Evolutionary conservation across 1,139 yeast species (phyloP).

Genomic region (Scheffersomyces stambukii): DNA sequence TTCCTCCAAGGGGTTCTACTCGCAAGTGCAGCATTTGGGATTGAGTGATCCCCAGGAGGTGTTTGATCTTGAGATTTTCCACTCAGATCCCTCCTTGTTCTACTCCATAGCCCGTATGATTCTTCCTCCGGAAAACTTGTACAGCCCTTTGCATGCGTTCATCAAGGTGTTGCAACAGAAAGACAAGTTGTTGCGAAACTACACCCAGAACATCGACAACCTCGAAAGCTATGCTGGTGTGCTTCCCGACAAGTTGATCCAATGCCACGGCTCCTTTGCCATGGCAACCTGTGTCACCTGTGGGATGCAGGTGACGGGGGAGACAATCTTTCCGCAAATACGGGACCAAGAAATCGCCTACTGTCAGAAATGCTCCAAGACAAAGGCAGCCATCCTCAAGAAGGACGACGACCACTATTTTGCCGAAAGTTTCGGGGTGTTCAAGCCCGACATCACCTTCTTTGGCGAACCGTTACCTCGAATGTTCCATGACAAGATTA

Average conservation of each 20-base stretch:
- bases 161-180: conserved; percentile 71
- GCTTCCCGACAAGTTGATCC: conserved; percentile 64
- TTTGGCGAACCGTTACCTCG: conserved; percentile 86
- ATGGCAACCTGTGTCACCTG: conserved; percentile 87
- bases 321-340: conserved; percentile 58
- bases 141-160: conserved; percentile 83
- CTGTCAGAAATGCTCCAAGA: conserved; percentile 63
- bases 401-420: conserved; percentile 26
- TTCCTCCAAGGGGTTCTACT: conserved; percentile 83
- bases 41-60: conserved; percentile 92
- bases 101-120: conserved; percentile 87
- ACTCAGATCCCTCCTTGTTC: conserved; percentile 75
- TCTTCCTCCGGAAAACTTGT: conserved; percentile 71
- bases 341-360: conserved; percentile 59
- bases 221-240: conserved; percentile 84
- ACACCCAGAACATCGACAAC: conserved; percentile 94
- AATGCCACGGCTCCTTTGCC: conserved; percentile 96
- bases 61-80: conserved; percentile 71
- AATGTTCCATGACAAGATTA: conserved; percentile 61
- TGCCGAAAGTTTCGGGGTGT: conserved; percentile 65
- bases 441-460: conserved; percentile 94
- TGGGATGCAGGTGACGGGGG: conserved; percentile 64
- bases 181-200: conserved; percentile 77
- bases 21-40: conserved; percentile 66
- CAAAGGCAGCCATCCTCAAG: conserved; percentile 31